These are phyloP conservation scores for Gaeumannomyces tritici DNA, from an alignment of 2,329 filamentous ascomycete species.

Conservation along the genomic window DNA sequence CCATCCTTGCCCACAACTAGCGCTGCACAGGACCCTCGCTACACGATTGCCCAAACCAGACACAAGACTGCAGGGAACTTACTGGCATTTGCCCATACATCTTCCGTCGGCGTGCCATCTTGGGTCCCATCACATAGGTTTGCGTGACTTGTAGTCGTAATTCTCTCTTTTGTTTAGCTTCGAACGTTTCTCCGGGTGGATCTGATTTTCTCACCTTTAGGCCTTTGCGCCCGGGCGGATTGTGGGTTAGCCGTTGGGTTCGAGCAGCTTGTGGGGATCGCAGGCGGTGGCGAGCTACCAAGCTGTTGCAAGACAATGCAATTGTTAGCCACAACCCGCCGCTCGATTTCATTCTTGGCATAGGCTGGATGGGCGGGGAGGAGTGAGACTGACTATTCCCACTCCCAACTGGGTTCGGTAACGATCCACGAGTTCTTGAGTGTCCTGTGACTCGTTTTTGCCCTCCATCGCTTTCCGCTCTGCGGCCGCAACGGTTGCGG, in stretches of 20 bases:
- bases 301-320: not conserved
- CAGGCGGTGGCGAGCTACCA: not conserved
- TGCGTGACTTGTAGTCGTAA: not conserved
- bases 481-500: slow-evolving; percentile 16
- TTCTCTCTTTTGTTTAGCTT: not conserved
- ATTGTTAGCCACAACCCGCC: not conserved
- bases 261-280: not conserved
- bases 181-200: not conserved
- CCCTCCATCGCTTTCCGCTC: slow-evolving; percentile 18
- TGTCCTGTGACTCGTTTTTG: slow-evolving; percentile 31
- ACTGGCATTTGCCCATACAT: not conserved
- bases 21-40: not conserved
- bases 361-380: not conserved
- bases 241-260: not conserved
- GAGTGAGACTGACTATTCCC: slow-evolving; percentile 23
- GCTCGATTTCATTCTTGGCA: not conserved
- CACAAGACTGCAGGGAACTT: not conserved
- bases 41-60: not conserved
- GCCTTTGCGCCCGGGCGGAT: not conserved
- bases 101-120: not conserved
- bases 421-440: slow-evolving; percentile 28
- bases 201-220: not conserved
- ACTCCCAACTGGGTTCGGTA: slow-evolving; percentile 28
- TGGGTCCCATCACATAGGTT: not conserved
- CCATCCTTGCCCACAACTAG: not conserved